These are phyloP conservation scores for Ustilago curta DNA, from an alignment of 1,284 basidiomycete genomes.

Conservation along the genomic window DNA sequence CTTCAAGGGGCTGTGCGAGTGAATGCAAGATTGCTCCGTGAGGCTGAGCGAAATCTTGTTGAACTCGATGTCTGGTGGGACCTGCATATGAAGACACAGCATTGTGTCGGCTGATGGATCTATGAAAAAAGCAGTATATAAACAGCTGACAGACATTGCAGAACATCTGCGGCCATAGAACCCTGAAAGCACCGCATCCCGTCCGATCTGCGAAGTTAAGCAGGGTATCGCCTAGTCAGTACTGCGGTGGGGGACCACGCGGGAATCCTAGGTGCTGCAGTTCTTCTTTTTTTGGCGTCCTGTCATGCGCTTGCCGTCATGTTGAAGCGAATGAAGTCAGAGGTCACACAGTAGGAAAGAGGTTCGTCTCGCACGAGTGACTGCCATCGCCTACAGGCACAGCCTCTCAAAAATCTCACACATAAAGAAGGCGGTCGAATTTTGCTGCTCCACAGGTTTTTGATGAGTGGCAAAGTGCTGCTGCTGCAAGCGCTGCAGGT, in stretches of 20 bases:
- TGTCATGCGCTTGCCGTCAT: too few relatives aligned
- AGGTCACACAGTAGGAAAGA: neutral
- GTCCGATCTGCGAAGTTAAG: slow-evolving; percentile 84
- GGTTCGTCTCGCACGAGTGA: slow-evolving; percentile 10
- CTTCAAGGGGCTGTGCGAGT: neutral
- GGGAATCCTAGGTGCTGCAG: slow-evolving; percentile 84
- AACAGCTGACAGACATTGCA: too few relatives aligned
- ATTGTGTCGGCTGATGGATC: too few relatives aligned
- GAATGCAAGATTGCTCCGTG: neutral
- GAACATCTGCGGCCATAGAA: slow-evolving; percentile 79
- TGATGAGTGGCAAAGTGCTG: slow-evolving; percentile 24
- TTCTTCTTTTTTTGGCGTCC: slow-evolving; percentile 66
- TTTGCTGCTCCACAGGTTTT: neutral
- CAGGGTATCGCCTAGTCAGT: slow-evolving; percentile 83
- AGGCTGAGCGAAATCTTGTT: too few relatives aligned
- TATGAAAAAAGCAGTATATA: too few relatives aligned
- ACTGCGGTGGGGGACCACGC: slow-evolving; percentile 85
- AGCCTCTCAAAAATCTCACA: slow-evolving; percentile 22
- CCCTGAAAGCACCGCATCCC: slow-evolving; percentile 83
- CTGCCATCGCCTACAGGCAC: neutral
- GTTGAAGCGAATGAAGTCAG: too few relatives aligned
- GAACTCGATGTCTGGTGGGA: too few relatives aligned
- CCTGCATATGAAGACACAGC: too few relatives aligned
- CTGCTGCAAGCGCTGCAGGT: too few relatives aligned
- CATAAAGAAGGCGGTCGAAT: slow-evolving; percentile 14